Base-by-base conservation (phyloP, 1,284 basidiomycete species). In the Cutaneotrichosporon sp. region DNA sequence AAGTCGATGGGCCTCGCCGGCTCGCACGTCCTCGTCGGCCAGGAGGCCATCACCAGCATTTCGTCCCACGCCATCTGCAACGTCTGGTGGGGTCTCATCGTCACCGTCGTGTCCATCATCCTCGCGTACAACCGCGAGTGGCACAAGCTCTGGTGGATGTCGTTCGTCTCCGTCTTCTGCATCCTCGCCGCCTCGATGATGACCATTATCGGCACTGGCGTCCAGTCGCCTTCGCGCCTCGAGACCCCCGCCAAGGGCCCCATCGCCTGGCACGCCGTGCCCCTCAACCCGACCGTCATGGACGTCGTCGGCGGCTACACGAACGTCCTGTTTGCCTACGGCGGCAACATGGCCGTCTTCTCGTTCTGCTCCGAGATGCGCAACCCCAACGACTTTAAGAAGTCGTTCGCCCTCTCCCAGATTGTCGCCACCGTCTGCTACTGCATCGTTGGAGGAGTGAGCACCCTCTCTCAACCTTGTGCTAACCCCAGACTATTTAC, bases 301-400 rank as follows among this genome's bases (percentile, higher is more conserved):
- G 66, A 69, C 55, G 64, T 74, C 9, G 65, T 77, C 25, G 73
- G 75, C 22, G 76, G 69, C 25, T 62, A 74, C 54, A 74, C 72
- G 56, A 74, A 76, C 66, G 69, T 75, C 33, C 67, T 72, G 55
- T 76, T 76, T 59, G 69, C 70, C 10, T 76, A 72, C 64, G 76
- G 74, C 18, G 74, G 74, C 50, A 73, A 74, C 62, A 71, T 72
- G 67, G 75, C 72, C 31, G 69, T 72, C 47, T 72, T 76, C 63
- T 69, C 71, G 14, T 75, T 76, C 64, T 71, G 69, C 59, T 71
- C 70, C 20, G 76, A 78, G 69, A 78, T 76, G 75, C 59, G 59
- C 50, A 68, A 69, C 36, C 76, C 76, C 29, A 68, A 73, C 38
- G 74, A 78, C 56, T 78, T 73, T 63, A 74, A 73, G 60, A 78